phyloP scores from a whole-genome alignment of 73 alveolate species.

The Paramecium octaurelia region DNA sequence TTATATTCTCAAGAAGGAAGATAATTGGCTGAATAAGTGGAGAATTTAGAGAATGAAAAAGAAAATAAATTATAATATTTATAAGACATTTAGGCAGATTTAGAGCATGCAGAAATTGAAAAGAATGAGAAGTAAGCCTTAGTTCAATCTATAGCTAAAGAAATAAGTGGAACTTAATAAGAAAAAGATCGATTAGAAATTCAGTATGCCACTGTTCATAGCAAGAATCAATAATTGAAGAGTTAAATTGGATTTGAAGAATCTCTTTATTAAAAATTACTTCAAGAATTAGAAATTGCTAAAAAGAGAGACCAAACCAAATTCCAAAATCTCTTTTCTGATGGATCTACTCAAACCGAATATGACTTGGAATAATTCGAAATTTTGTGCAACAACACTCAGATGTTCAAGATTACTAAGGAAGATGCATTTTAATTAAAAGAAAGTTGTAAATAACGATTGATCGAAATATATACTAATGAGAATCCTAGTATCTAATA shows the following conservation, averaged over 20 bases:
- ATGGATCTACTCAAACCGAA: not conserved
- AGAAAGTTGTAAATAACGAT: not conserved
- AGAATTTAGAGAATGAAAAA: not conserved
- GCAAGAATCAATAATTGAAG: slow-evolving; percentile 4
- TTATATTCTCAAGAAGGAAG: slow-evolving; percentile 15
- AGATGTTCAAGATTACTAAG: not conserved
- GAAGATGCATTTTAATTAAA: not conserved
- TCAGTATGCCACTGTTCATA: not conserved
- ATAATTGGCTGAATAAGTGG: slow-evolving; percentile 16
- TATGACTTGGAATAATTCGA: not conserved
- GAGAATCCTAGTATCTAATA: not conserved
- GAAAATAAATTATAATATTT: not conserved
- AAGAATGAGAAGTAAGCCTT: not conserved
- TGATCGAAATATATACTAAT: not conserved
- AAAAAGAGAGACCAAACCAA: not conserved
- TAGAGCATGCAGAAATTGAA: slow-evolving; percentile 10
- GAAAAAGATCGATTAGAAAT: slow-evolving; percentile 2
- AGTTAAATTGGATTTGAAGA: slow-evolving; percentile 22
- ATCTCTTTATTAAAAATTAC: slow-evolving; percentile 5
- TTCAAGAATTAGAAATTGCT: not conserved
- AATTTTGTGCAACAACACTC: not conserved
- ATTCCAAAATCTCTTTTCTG: not conserved
- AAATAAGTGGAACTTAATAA: not conserved
- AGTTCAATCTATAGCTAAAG: not conserved
- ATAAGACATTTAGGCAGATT: not conserved